Evolutionary conservation across 2,329 filamentous ascomycete species (phyloP), one percentile per base, ranked within the genome.

Genomic region (Harringtonia lauricola): DNA sequence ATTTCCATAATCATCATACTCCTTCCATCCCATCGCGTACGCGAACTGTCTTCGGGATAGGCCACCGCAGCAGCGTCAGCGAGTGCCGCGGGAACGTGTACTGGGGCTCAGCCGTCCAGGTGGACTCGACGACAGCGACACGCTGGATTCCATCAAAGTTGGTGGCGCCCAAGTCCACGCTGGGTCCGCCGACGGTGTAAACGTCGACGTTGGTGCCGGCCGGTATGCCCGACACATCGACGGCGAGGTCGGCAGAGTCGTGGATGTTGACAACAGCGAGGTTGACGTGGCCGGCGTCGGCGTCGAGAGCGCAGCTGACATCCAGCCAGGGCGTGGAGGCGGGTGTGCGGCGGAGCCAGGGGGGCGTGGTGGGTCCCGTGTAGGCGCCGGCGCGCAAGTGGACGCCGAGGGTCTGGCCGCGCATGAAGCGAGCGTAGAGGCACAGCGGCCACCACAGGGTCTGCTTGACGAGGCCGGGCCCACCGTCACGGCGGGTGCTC

Each of bases 371-470:
- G n/a, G 66, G 67, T 1, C 84, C 84, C n/a, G 71, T 68, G 55
- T 88, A 90, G 29, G 24, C 24, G 24, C 7, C 24, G 24, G 34
- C n/a, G 4, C 70, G 68, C 8, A 89, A 73, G 58, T 87, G 79
- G 4, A 78, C 66, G 3, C 74, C 77, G 2, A 90, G 60, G 0
- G 79, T 81, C 56, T 74, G 73, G 2, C 86, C 86, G 29, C 81
- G 76, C 84, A 90, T 89, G 59, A 77, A 82, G 54, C 69, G 70
- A 52, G 71, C 73, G 60, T 83, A 86, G 24, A 88, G 67, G 45
- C 79, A 67, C 37, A 86, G 65, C 7, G 83, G 80, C 79, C 80
- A 87, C 79, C 81, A 88, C 3, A 76, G 86, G 0, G 82, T 76
- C 64, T 88, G 83, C 64, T 79, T 81, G 38, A 79, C 59, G 37